Conservation (phyloP, 805 yeast species). For the Wickerhamomyces queroliae region DNA sequence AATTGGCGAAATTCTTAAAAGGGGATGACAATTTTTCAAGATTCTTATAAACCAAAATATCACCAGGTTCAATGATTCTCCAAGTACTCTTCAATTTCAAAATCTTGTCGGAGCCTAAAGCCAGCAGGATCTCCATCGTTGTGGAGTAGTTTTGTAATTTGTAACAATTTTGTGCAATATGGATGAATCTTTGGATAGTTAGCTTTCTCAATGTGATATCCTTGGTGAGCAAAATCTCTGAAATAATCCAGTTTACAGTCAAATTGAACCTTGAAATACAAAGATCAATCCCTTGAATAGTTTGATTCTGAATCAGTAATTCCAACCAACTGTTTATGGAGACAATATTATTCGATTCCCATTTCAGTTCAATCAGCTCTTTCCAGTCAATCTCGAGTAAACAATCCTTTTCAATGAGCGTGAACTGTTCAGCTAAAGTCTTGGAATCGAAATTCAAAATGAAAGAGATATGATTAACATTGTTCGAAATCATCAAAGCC, state of each 20-base stretch:
- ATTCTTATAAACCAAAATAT: conserved; percentile 57
- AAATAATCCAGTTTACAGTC: conserved; percentile 86
- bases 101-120: conserved; percentile 63
- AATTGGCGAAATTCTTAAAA: conserved; percentile 58
- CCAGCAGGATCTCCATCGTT: conserved; percentile 80
- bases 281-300: conserved; percentile 69
- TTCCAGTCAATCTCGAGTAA: conserved; percentile 87
- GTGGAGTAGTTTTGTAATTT: conserved; percentile 78
- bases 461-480: conserved; percentile 71
- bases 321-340: conserved; percentile 84
- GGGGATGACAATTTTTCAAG: conserved; percentile 73
- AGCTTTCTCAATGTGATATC: conserved; percentile 53
- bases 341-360: conserved; percentile 55
- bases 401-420: conserved; percentile 81
- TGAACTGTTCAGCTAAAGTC: conserved; percentile 72
- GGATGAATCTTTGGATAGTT: conserved; percentile 81
- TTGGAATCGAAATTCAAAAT: conserved; percentile 65
- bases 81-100: conserved; percentile 64
- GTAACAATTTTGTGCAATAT: conserved; percentile 72
- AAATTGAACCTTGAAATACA: conserved; percentile 83
- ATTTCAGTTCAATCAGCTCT: conserved; percentile 70
- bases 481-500: conserved; percentile 18
- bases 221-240: conserved; percentile 74
- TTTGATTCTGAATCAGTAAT: conserved; percentile 52
- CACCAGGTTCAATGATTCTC: conserved; percentile 68